Evolutionary conservation across 1,284 basidiomycete species (phyloP).

Genomic region (Schizophyllum commune): DNA sequence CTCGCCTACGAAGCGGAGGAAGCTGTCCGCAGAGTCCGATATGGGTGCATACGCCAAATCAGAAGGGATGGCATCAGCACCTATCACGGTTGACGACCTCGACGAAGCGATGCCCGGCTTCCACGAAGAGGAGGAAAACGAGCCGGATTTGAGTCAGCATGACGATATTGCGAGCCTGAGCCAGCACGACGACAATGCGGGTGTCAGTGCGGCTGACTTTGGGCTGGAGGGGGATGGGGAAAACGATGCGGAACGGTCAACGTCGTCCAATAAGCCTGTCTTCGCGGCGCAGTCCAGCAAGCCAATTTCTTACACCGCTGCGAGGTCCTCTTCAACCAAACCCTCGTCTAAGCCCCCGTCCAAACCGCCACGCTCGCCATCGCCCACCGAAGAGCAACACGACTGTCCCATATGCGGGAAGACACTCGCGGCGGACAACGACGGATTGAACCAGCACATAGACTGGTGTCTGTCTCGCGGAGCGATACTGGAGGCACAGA

Average conservation of each 20-base stretch:
- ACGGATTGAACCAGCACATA: constrained; percentile 62
- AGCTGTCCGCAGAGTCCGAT: constrained; percentile 14
- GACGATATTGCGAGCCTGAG: constrained; percentile 17
- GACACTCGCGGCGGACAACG: constrained; percentile 52
- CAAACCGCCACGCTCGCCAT: not conserved
- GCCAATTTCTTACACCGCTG: not conserved
- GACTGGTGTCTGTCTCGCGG: constrained; percentile 71
- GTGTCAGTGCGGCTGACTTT: not conserved
- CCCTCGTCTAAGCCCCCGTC: not conserved
- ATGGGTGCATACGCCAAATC: constrained; percentile 4
- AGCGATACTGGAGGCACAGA: constrained; percentile 61
- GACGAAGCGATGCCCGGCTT: constrained; percentile 19
- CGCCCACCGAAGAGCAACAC: constrained; percentile 17
- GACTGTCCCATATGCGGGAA: constrained; percentile 62
- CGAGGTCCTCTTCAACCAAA: too few relatives aligned
- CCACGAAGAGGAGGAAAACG: constrained; percentile 39
- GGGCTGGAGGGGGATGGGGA: not conserved
- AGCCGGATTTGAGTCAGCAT: constrained; percentile 18
- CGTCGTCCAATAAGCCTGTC: not conserved
- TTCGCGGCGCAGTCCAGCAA: too few relatives aligned
- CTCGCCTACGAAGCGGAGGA: constrained; percentile 34
- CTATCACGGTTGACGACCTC: constrained; percentile 2
- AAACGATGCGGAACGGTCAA: too few relatives aligned
- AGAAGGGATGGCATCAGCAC: not conserved
- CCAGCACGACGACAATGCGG: constrained; percentile 17